phyloP scores from a whole-genome alignment of 768 basidiomycete species.

The Crucibulum laeve region DNA sequence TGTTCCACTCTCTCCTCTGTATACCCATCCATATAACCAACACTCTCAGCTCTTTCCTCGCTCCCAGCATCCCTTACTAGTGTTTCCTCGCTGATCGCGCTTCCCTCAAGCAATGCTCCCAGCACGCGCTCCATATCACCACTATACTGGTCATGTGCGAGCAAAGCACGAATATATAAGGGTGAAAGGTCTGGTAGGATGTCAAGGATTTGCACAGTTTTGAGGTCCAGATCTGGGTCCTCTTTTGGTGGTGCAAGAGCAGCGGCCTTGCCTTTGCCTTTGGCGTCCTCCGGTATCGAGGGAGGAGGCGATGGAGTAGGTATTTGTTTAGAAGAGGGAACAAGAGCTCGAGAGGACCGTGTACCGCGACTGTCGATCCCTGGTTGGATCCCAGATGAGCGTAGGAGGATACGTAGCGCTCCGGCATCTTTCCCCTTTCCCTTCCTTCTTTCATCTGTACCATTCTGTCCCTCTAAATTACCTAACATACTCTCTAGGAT shows the following conservation, averaged over 20 bases:
- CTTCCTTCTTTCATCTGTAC: slow-evolving; percentile 10
- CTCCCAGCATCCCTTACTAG: slow-evolving; percentile 10
- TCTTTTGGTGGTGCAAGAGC: slow-evolving; percentile 9
- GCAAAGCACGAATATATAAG: slow-evolving; percentile 53
- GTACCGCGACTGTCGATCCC: slow-evolving; percentile 33
- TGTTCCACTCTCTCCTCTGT: neutral
- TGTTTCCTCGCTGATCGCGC: slow-evolving; percentile 40
- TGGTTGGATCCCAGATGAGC: slow-evolving; percentile 48
- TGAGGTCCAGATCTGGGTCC: slow-evolving; percentile 41
- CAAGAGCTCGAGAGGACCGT: slow-evolving; percentile 4
- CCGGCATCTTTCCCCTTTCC: slow-evolving; percentile 38
- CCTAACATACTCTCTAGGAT: slow-evolving; percentile 49
- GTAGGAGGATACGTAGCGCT: slow-evolving; percentile 58
- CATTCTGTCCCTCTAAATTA: slow-evolving; percentile 24
- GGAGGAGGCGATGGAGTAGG: slow-evolving; percentile 3
- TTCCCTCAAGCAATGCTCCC: slow-evolving; percentile 72
- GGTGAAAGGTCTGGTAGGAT: slow-evolving; percentile 63
- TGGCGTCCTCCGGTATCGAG: slow-evolving; percentile 8
- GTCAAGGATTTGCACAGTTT: slow-evolving; percentile 69
- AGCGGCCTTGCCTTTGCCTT: slow-evolving; percentile 41
- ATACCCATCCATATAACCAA: neutral
- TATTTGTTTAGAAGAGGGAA: slow-evolving; percentile 1
- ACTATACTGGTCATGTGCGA: slow-evolving; percentile 45
- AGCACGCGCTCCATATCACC: slow-evolving; percentile 60
- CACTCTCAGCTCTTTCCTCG: neutral